Conservation (phyloP, 441 rosid species). For the Macaranga tanarius region DNA sequence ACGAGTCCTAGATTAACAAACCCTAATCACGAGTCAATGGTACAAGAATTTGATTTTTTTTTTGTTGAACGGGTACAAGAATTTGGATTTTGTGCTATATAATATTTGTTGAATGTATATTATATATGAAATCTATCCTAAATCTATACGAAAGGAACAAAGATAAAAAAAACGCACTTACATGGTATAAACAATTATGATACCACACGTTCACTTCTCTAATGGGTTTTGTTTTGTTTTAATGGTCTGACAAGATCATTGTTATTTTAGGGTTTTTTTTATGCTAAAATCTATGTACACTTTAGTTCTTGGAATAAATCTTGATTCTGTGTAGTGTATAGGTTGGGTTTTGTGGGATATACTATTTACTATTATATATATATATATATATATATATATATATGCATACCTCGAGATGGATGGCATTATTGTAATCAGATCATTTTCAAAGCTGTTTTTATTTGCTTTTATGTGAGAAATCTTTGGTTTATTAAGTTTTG, state of each 20-base stretch:
- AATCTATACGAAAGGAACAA: constrained; percentile 3
- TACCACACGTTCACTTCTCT: constrained; percentile 16
- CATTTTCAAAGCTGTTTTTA: constrained; percentile 26
- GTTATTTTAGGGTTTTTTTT: constrained; percentile 25
- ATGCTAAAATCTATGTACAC: constrained; percentile 19
- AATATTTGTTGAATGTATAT: too few species aligned
- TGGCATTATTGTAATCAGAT: constrained; percentile 19
- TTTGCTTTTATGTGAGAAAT: not conserved
- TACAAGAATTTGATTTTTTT: too few species aligned
- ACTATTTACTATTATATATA: not conserved
- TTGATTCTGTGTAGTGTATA: constrained; percentile 12
- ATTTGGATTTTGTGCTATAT: constrained; percentile 1
- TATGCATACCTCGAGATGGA: constrained; percentile 29
- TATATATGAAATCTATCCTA: not conserved
- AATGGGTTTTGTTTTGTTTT: not conserved
- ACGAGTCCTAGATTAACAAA: constrained; percentile 8
- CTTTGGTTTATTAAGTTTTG: not conserved
- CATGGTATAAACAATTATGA: constrained; percentile 9
- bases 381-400: too few species aligned
- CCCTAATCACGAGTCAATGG: constrained; percentile 34
- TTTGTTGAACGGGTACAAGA: too few species aligned
- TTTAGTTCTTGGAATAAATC: constrained; percentile 22
- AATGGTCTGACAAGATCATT: constrained; percentile 23
- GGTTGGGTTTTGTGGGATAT: constrained; percentile 14
- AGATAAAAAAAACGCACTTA: constrained; percentile 15